Evolutionary conservation across 2,329 filamentous ascomycete species (phyloP).

Genomic region (Aspergillus fructus): DNA sequence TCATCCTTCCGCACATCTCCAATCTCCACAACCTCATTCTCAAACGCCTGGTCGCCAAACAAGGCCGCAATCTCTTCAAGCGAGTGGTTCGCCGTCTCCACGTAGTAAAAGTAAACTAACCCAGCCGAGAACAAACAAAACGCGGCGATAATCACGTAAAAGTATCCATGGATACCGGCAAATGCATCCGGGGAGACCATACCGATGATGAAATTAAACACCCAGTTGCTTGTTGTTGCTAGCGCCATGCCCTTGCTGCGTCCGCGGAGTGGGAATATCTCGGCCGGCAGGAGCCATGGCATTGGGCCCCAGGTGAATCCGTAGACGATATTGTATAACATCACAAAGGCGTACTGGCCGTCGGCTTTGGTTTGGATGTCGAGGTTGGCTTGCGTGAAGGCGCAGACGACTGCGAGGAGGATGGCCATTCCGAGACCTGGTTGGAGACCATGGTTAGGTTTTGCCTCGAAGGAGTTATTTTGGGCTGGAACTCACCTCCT

Average conservation of each 20-base stretch:
- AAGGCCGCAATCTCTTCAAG: slow-evolving; percentile 38
- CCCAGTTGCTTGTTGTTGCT: slow-evolving; percentile 51
- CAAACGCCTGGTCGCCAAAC: slow-evolving; percentile 44
- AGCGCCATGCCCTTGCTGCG: slow-evolving; percentile 44
- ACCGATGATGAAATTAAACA: slow-evolving; percentile 48
- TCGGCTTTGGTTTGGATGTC: slow-evolving; percentile 32
- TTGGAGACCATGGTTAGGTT: background rate
- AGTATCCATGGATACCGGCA: slow-evolving; percentile 43
- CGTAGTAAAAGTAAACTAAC: slow-evolving; percentile 42
- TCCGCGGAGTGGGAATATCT: slow-evolving; percentile 34
- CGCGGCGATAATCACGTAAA: slow-evolving; percentile 43
- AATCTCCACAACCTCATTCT: slow-evolving; percentile 15
- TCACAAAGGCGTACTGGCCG: slow-evolving; percentile 40
- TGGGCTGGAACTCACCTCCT: slow-evolving; percentile 13
- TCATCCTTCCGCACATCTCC: slow-evolving; percentile 10
- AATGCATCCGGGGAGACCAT: slow-evolving; percentile 47
- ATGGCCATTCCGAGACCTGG: slow-evolving; percentile 34
- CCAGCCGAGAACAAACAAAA: slow-evolving; percentile 41
- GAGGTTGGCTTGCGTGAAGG: slow-evolving; percentile 34
- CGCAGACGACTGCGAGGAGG: slow-evolving; percentile 38
- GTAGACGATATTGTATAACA: slow-evolving; percentile 41
- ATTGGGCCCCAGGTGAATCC: slow-evolving; percentile 43
- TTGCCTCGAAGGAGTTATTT: no score
- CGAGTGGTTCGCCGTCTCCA: slow-evolving; percentile 40
- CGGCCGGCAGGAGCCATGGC: slow-evolving; percentile 36